These are phyloP conservation scores for Polychaeton citri DNA, from an alignment of 2,329 filamentous ascomycete species.

Conservation along the genomic window DNA sequence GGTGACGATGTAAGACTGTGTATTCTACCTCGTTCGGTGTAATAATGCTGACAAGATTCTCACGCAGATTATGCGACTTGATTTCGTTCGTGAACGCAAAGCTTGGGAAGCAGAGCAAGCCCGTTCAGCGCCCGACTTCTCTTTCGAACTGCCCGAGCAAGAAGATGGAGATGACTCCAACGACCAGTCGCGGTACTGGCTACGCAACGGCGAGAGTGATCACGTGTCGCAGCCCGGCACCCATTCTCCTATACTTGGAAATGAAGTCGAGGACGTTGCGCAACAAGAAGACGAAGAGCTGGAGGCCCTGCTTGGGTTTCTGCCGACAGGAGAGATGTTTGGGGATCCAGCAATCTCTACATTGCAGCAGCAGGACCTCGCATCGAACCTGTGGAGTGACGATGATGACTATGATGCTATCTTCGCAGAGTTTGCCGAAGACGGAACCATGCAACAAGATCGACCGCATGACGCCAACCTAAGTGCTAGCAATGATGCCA, in stretches of 20 bases:
- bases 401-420: constrained; percentile 49
- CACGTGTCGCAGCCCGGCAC: constrained; percentile 1
- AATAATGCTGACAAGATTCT: constrained; percentile 2
- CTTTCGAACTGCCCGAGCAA: constrained; percentile 10
- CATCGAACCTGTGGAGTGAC: constrained; percentile 32
- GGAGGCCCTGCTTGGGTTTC: constrained; percentile 30
- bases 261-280: constrained; percentile 26
- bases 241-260: constrained; percentile 9
- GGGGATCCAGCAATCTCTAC: constrained; percentile 21
- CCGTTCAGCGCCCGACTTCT: constrained; percentile 23
- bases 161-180: constrained; percentile 10
- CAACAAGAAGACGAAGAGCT: constrained; percentile 32
- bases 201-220: constrained; percentile 4
- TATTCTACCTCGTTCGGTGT: not conserved
- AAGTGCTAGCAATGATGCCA: constrained; percentile 25
- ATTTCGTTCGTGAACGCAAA: constrained; percentile 29
- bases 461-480: constrained; percentile 5
- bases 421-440: constrained; percentile 51
- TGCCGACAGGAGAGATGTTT: constrained; percentile 19
- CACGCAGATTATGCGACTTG: constrained; percentile 32
- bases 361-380: constrained; percentile 6
- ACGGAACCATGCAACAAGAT: constrained; percentile 22
- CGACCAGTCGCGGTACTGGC: constrained; percentile 6
- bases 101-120: constrained; percentile 32
- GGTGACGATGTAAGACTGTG: constrained; percentile 30